Evolutionary conservation across 495 filamentous ascomycete species (phyloP).

Genomic region (Podospora bellae-mahoneyi): DNA sequence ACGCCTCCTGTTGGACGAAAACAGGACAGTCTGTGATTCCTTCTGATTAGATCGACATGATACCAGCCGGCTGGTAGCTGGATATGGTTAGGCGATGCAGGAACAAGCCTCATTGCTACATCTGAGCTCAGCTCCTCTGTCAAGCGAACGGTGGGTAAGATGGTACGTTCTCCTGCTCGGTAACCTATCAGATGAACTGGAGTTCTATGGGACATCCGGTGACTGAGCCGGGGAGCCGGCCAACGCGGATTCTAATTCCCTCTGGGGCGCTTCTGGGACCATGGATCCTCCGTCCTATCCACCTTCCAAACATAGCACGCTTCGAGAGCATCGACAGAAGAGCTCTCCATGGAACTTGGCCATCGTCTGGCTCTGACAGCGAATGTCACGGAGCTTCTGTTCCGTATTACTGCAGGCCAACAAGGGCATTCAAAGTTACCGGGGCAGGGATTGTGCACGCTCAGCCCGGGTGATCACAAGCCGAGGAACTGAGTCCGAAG

Average conservation of each 20-base stretch:
- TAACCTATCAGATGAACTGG: neutral
- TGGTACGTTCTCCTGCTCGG: neutral
- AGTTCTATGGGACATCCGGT: neutral
- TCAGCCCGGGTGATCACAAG: neutral
- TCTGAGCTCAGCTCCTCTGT: neutral
- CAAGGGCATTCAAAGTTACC: neutral
- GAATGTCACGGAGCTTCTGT: neutral
- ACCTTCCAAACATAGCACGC: neutral
- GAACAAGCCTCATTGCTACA: neutral
- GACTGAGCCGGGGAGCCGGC: neutral
- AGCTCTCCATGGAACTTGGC: neutral
- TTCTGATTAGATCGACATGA: neutral
- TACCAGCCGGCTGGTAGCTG: neutral
- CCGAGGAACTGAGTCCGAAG: neutral
- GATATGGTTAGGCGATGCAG: neutral
- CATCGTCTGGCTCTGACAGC: neutral
- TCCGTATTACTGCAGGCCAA: neutral
- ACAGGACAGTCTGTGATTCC: neutral
- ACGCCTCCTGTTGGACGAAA: neutral
- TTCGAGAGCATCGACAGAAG: neutral
- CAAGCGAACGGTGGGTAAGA: neutral
- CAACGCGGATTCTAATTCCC: neutral
- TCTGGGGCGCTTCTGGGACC: neutral
- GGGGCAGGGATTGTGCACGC: neutral
- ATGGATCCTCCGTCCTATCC: neutral